Conservation (phyloP, 179 eudicot species). For the Spergularia azorica region DNA sequence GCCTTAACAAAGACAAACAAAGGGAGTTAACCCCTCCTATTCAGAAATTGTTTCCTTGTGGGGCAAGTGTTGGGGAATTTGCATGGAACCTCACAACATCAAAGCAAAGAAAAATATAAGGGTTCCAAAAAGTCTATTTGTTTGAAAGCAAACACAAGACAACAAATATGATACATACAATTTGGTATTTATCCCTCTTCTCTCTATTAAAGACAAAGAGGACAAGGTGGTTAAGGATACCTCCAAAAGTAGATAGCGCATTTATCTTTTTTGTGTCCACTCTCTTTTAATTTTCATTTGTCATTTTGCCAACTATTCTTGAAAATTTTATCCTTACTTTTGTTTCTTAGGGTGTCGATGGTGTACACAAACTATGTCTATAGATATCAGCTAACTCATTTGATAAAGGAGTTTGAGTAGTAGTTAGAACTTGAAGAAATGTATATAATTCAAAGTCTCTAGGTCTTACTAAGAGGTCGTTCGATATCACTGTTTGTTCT, state of each 20-base stretch:
- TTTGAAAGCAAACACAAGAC: slow-evolving; percentile 39
- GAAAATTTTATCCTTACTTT: not conserved
- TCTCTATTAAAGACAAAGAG: slow-evolving; percentile 41
- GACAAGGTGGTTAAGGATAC: slow-evolving; percentile 48
- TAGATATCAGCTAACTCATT: too few species aligned
- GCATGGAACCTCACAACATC: slow-evolving; percentile 32
- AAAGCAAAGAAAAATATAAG: not conserved
- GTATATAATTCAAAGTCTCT: too few species aligned
- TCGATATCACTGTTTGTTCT: too few species aligned
- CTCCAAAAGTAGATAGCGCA: slow-evolving; percentile 41
- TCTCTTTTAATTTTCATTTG: slow-evolving; percentile 23
- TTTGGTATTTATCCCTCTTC: slow-evolving; percentile 29
- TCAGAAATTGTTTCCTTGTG: slow-evolving; percentile 39
- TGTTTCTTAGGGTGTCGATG: not conserved
- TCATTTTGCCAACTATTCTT: slow-evolving; percentile 2
- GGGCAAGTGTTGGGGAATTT: slow-evolving; percentile 42
- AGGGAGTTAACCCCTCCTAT: slow-evolving; percentile 16
- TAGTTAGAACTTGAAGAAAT: too few species aligned
- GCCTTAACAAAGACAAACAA: slow-evolving; percentile 61
- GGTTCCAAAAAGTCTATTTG: slow-evolving; percentile 34
- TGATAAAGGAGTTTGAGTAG: too few species aligned
- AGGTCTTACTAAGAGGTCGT: too few species aligned
- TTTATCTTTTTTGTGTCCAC: slow-evolving; percentile 34
- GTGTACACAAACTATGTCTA: too few species aligned
- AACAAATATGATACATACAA: slow-evolving; percentile 26